These are phyloP conservation scores for Striga hermonthica DNA, from an alignment of 305 asterid species.

Conservation along the genomic window DNA sequence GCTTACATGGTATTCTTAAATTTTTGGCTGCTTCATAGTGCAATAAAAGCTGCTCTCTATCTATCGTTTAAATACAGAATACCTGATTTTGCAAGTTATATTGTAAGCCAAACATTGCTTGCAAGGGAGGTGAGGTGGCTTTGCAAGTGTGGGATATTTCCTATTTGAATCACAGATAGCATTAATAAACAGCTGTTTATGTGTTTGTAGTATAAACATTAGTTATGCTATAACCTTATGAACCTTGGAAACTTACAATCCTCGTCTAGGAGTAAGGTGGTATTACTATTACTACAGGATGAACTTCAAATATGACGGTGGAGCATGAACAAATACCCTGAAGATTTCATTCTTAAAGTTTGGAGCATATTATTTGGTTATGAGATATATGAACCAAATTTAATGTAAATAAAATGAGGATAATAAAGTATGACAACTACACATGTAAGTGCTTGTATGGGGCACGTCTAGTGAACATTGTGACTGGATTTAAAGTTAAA, in stretches of 20 bases:
- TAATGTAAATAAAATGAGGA: neutral
- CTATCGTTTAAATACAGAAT: neutral
- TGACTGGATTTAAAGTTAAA: neutral
- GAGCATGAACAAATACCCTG: neutral
- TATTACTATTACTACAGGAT: slow-evolving; percentile 7
- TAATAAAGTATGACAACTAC: neutral
- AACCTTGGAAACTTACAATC: no score
- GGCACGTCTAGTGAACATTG: neutral
- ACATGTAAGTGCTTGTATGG: neutral
- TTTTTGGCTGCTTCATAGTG: no score
- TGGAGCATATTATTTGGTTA: neutral
- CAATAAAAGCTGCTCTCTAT: no score
- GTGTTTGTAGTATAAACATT: neutral
- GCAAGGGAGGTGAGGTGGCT: slow-evolving; percentile 11
- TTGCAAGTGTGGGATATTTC: neutral
- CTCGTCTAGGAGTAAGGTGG: neutral
- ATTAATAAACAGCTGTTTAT: no score
- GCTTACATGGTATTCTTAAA: no score
- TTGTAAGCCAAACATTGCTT: neutral
- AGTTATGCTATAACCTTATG: no score
- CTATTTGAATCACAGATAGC: no score
- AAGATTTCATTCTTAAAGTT: neutral
- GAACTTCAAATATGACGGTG: slow-evolving; percentile 3
- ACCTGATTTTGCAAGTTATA: slow-evolving; percentile 9
- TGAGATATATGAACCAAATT: neutral